A percentile compares a stretch with the other conserved stretches of the same genome.
Evolutionary conservation across 306 rosid species (phyloP).

Genomic region (Benincasa hispida): DNA sequence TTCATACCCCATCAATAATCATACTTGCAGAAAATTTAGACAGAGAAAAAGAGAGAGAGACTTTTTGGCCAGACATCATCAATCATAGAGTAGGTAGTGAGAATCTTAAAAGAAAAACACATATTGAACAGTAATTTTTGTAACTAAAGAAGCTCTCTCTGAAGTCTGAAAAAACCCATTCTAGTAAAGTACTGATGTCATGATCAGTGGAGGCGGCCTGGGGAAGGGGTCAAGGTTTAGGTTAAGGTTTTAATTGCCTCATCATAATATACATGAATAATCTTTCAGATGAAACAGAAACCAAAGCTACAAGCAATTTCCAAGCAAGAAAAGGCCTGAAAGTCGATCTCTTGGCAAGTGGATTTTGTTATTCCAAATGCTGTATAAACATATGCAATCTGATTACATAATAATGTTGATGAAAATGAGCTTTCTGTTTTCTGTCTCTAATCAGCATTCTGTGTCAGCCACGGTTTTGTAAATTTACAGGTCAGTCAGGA

Average conservation of each 20-base stretch:
- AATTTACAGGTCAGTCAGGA: too few species aligned
- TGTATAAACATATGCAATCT: not conserved
- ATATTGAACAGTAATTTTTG: slow-evolving; percentile 23
- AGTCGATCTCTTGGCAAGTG: not conserved
- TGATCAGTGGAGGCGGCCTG: not conserved
- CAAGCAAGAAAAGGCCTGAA: not conserved
- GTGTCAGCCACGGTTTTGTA: not conserved
- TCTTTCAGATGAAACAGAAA: not conserved
- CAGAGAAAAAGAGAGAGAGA: not conserved
- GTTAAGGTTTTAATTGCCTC: too few species aligned
- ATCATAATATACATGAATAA: too few species aligned
- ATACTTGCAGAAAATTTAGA: not conserved
- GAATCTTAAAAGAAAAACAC: slow-evolving; percentile 26
- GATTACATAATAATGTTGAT: too few species aligned
- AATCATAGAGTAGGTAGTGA: slow-evolving; percentile 30
- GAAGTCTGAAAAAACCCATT: not conserved
- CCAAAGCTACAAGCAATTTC: not conserved
- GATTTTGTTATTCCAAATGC: not conserved
- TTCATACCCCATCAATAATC: slow-evolving; percentile 4
- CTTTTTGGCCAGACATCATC: slow-evolving; percentile 16
- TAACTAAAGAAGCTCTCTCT: slow-evolving; percentile 15
- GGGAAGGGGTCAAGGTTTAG: not conserved
- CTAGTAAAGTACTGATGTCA: not conserved
- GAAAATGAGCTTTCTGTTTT: too few species aligned
- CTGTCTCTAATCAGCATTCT: not conserved